A percentile compares a stretch with the other conserved stretches of the same genome.
Conservation (phyloP, 352 stramenopile genomes). For the Elongisporangium undulatum region DNA sequence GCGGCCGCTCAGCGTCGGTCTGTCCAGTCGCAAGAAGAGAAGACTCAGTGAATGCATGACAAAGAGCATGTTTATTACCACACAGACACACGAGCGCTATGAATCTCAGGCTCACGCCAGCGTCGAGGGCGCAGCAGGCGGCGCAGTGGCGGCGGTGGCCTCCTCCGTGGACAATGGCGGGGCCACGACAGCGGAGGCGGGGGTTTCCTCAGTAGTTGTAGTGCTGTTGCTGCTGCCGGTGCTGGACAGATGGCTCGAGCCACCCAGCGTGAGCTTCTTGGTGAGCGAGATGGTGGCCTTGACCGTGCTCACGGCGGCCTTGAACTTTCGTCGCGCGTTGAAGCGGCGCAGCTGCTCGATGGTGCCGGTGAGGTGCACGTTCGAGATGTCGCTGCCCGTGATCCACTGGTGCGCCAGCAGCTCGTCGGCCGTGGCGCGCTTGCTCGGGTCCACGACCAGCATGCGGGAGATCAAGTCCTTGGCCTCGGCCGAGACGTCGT, state of each 20-base stretch:
- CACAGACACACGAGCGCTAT: neutral
- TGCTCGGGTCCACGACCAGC: constrained; percentile 79
- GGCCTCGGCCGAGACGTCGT: constrained; percentile 62
- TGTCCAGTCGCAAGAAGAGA: too few species aligned
- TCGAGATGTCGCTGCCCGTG: constrained; percentile 48
- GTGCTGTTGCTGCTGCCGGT: neutral
- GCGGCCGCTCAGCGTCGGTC: too few species aligned
- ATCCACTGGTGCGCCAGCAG: constrained; percentile 90
- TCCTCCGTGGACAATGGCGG: neutral
- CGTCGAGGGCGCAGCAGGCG: neutral
- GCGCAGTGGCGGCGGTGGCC: too few species aligned
- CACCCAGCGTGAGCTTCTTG: constrained; percentile 45
- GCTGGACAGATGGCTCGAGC: neutral
- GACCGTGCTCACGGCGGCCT: constrained; percentile 89
- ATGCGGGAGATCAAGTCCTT: constrained; percentile 90
- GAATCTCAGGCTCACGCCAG: neutral
- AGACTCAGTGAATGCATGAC: too few species aligned
- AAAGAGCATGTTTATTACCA: too few species aligned
- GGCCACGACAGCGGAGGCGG: too few species aligned
- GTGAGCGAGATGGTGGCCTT: constrained; percentile 78
- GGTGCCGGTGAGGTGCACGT: constrained; percentile 80
- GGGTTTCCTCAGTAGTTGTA: too few species aligned
- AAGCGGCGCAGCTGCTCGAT: constrained; percentile 89
- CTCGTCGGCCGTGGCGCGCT: constrained; percentile 73
- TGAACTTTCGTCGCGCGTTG: constrained; percentile 94